Conservation (phyloP, 2,329 filamentous ascomycete species). For the Xylariales sp. region DNA sequence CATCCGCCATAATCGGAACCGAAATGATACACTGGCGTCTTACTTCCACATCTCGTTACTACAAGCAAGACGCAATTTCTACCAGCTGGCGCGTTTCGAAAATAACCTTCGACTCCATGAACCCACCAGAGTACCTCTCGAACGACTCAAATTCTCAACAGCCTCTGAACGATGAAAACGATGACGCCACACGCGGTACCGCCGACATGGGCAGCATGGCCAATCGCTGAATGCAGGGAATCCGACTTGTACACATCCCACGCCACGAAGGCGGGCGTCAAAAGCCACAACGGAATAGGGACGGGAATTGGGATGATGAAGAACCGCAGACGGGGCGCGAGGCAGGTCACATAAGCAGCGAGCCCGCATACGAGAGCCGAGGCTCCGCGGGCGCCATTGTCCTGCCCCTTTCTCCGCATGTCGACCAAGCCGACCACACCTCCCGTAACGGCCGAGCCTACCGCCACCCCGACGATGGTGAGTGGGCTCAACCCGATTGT, state of each 20-base stretch:
- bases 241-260: slow-evolving; percentile 14
- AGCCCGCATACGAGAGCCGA: slow-evolving; percentile 19
- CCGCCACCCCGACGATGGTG: slow-evolving; percentile 11
- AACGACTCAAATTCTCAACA: too few relatives aligned
- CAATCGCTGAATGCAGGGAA: slow-evolving; percentile 13
- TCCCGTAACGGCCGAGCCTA: slow-evolving; percentile 17
- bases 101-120: too few relatives aligned
- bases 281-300: slow-evolving; percentile 13
- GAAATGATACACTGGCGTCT: too few relatives aligned
- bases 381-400: slow-evolving; percentile 16
- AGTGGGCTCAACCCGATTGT: slow-evolving; percentile 12
- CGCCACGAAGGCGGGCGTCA: slow-evolving; percentile 13
- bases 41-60: too few relatives aligned
- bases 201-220: slow-evolving; percentile 21
- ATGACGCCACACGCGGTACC: slow-evolving; percentile 17
- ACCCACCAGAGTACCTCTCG: too few relatives aligned
- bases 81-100: too few relatives aligned
- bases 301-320: slow-evolving; percentile 17
- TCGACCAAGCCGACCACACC: slow-evolving; percentile 14
- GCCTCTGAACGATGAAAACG: neutral
- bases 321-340: slow-evolving; percentile 13
- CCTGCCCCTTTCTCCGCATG: slow-evolving; percentile 8
- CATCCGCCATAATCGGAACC: too few relatives aligned
- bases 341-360: slow-evolving; percentile 14
- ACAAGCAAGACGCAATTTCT: too few relatives aligned